Evolutionary conservation across 345 rosid species (phyloP), one percentile per base, ranked within the genome.

Genomic region (Arabis alpina): DNA sequence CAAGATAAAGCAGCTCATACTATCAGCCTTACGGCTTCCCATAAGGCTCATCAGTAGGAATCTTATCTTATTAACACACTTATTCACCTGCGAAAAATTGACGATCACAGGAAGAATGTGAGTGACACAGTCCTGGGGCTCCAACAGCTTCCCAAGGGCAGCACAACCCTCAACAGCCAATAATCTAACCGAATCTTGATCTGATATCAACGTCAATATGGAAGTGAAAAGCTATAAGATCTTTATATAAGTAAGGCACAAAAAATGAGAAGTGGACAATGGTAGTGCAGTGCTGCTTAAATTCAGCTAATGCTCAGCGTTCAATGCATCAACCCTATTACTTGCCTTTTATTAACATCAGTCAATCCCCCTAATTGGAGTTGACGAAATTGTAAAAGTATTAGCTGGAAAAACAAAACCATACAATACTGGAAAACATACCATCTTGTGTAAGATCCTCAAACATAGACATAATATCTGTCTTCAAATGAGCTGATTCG

Each of bases 111-210:
- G 96, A 39, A 93, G 96, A 77, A 91, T 82, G 80, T 89, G 94
- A 34, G 88, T 79, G 8, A 91, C 85, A 68, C 98, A 93, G 78
- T 93, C 98, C 73, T 87, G 97, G 45, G 97, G 86, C 55, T 91
- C 94, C 90, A 93, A 83, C 85, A 93, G 76, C 76, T 93, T 93
- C 52, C 98, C 98, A 64, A 93, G 92, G 13, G 97, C 91, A 71
- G 96, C 97, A 83, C 98, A 88, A 53, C 97, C 91, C 85, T 93
- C 98, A 48, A 93, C 98, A 10, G 97, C 94, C 86, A 93, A 79
- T 68, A 93, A 74, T 41, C 98, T 87, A 57, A 93, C 98, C 41
- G 98, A 93, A 85, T 93, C 98, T 77, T 93, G 98, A 77, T 93
- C 97, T 93, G 90, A 25, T 34, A 73, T 30, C 16, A 55, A 59